A percentile compares a stretch with the other conserved stretches of the same genome.
Evolutionary conservation across 768 basidiomycete species (phyloP).

Genomic region (Suillus fuscotomentosus): DNA sequence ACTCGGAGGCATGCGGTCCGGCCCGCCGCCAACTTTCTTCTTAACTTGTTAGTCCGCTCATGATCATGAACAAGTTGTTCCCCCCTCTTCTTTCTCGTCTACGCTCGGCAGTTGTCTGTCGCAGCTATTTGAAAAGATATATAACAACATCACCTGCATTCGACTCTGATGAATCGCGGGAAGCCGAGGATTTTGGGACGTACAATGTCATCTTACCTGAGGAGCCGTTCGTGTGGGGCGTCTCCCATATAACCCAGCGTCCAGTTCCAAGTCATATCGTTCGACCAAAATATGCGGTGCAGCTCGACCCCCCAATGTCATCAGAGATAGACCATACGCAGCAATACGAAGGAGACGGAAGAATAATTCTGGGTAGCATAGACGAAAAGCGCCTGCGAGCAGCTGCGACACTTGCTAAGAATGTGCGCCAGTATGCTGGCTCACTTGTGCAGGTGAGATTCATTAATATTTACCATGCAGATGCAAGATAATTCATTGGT

Average conservation of each 20-base stretch:
- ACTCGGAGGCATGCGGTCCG: neutral
- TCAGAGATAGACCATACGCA: neutral
- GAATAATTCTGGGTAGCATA: conserved; percentile 50
- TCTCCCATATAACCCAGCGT: conserved; percentile 56
- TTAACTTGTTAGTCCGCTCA: neutral
- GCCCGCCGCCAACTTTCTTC: neutral
- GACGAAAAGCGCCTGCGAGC: conserved; percentile 52
- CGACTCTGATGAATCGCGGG: neutral
- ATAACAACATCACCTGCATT: neutral
- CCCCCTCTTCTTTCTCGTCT: neutral
- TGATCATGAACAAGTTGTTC: neutral
- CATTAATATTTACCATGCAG: neutral
- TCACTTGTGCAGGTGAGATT: conserved; percentile 48
- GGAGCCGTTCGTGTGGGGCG: conserved; percentile 65
- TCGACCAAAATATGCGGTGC: conserved; percentile 50
- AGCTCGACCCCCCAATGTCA: conserved; percentile 10
- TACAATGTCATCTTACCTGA: conserved; percentile 64
- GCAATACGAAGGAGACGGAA: conserved; percentile 26
- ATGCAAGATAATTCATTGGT: conserved; percentile 7
- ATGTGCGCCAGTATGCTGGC: conserved; percentile 54
- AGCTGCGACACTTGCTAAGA: conserved; percentile 55
- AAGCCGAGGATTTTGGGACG: conserved; percentile 40
- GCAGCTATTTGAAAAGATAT: neutral
- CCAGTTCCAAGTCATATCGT: conserved; percentile 54
- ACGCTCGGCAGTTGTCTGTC: neutral